phyloP scores from a whole-genome alignment of 345 rosid genomes.

The Corchorus olitorius region DNA sequence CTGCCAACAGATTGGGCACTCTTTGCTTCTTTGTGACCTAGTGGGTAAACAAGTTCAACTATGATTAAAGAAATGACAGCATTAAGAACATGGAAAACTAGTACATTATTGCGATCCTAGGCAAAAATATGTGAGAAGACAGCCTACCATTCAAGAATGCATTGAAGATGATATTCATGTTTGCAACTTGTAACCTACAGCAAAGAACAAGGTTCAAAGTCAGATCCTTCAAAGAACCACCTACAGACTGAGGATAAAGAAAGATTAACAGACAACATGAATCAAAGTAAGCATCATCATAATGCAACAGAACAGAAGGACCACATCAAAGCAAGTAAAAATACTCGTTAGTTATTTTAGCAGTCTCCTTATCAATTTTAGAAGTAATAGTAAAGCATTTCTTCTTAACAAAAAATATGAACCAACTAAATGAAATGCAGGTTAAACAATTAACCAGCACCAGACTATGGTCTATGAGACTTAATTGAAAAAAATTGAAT shows the following conservation, averaged over 20 bases:
- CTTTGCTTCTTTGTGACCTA: conserved; percentile 97
- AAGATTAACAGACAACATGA: background rate
- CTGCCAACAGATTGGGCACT: conserved; percentile 95
- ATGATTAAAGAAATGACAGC: background rate
- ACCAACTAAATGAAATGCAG: background rate
- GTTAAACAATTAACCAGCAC: background rate
- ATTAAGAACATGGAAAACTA: background rate
- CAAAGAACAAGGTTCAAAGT: conserved; percentile 11
- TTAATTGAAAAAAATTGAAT: background rate
- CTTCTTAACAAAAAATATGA: background rate
- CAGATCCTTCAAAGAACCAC: background rate
- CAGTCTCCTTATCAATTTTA: background rate
- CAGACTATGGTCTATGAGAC: background rate
- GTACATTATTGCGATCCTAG: background rate
- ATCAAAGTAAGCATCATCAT: background rate
- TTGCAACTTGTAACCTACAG: conserved; percentile 86
- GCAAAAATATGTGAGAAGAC: background rate
- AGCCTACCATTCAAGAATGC: conserved; percentile 86
- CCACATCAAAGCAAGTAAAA: conserved; percentile 4
- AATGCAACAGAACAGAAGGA: background rate
- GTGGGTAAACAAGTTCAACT: conserved; percentile 23
- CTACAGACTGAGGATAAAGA: background rate
- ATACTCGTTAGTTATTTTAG: background rate
- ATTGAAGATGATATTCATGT: conserved; percentile 94
- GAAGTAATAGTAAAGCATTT: background rate